phyloP scores from a whole-genome alignment of 805 yeast species.

The Barnettozyma californica region DNA sequence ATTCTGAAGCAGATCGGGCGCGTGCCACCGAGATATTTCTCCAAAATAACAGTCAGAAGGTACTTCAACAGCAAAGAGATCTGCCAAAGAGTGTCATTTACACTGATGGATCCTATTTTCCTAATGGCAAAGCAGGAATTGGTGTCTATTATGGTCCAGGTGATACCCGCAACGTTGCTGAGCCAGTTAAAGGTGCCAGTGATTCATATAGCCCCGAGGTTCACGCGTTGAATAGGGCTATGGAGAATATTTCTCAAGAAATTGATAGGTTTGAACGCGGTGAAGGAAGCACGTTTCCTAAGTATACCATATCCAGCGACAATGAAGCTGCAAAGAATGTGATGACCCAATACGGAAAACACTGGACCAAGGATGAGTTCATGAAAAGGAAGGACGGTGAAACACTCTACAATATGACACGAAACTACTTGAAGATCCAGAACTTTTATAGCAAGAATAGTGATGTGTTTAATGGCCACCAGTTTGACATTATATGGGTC shows the following conservation, averaged over 20 bases:
- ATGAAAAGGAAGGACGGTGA: constrained; percentile 29
- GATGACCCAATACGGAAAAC: constrained; percentile 49
- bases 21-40: constrained; percentile 3
- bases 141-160: constrained; percentile 66
- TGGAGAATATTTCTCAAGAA: constrained; percentile 34
- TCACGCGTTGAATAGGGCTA: constrained; percentile 55
- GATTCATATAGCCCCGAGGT: constrained; percentile 85
- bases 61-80: constrained; percentile 8
- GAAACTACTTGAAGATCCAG: constrained; percentile 37
- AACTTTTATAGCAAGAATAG: constrained; percentile 27
- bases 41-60: background rate
- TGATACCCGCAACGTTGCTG: constrained; percentile 51
- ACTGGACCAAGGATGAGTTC: constrained; percentile 59
- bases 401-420: constrained; percentile 32
- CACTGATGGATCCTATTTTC: constrained; percentile 68
- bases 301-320: constrained; percentile 55
- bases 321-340: constrained; percentile 61
- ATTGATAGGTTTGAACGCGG: constrained; percentile 22
- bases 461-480: constrained; percentile 25
- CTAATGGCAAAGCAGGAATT: constrained; percentile 57
- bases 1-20: background rate
- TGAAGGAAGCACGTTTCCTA: constrained; percentile 14
- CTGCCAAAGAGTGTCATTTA: constrained; percentile 34
- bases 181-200: constrained; percentile 45
- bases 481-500: constrained; percentile 53